Percentiles rank a stretch among this genome's conserved stretches.
These are phyloP conservation scores for Hondaea fermentalgiana DNA, from an alignment of 108 stramenopile genomes.

Conservation along the genomic window DNA sequence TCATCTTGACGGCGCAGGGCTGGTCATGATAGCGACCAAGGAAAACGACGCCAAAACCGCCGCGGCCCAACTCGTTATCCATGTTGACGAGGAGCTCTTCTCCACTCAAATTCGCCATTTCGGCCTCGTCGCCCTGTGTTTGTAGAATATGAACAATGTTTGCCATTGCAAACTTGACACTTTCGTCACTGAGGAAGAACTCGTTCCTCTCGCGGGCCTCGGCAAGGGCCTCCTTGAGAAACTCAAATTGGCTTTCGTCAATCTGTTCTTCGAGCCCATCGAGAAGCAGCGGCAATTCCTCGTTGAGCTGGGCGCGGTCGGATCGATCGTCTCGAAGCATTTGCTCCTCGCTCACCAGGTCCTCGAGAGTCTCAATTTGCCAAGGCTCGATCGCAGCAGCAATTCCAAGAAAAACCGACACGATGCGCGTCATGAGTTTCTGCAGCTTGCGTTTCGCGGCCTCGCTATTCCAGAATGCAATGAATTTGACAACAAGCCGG, in stretches of 20 bases:
- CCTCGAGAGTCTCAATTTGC: background rate
- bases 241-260: background rate
- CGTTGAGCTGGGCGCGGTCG: background rate
- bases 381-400: background rate
- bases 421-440: background rate
- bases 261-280: background rate
- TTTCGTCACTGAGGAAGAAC: background rate
- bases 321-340: background rate
- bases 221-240: background rate
- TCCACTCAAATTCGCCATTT: background rate
- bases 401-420: background rate
- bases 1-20: background rate
- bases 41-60: background rate
- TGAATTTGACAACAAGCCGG: background rate
- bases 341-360: background rate
- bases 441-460: background rate
- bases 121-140: background rate
- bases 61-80: background rate
- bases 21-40: background rate
- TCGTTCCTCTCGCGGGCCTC: background rate
- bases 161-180: background rate
- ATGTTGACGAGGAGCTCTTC: background rate
- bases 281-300: background rate
- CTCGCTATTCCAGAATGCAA: background rate
- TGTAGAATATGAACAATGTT: background rate